Evolutionary conservation across 1,284 basidiomycete genomes (phyloP), one percentile per base, ranked within the genome.

Genomic region (Rhodotorula sp.): DNA sequence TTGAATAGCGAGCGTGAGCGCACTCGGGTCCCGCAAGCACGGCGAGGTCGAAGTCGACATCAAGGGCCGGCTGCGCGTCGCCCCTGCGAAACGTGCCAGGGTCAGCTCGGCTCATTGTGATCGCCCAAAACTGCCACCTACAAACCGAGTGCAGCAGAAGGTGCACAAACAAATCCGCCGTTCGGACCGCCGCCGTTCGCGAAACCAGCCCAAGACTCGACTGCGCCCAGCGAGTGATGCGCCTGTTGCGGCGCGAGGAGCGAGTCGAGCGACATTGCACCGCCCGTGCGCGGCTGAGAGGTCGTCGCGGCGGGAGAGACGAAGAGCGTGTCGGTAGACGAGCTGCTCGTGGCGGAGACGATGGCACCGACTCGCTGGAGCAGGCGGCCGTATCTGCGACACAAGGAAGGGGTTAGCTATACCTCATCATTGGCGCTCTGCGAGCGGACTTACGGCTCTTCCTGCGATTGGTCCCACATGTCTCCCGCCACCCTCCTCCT

Each of bases 11-110:
- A 34, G 34, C 34, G 34, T 34, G 34, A 34, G 53, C 64, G 59
- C 46, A 70, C 58, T 70, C 68, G 34, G 65, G 68, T 26, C 65
- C 68, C 18, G 50, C 59, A 7, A 70, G 61, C 16, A 62, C 24
- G 2, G 65, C 44, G 20, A 67, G 56, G 52, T 70, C 68, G 40
- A 70, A 70, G 11, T 62, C 46, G 58, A 22, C 58, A 20, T 30
- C n/a, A 15, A 56, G 37, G n/a, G 44, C 55, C 30, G 55, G 55
- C 37, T 56, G 55, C 7, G 31, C 37, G 24, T 28, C 37, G 7
- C n/a, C 44, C 6, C 55, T 53, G 60, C 16, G 2, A n/a, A 15
- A 4, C 13, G 9, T 20, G 2, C 2, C 18, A 22, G 2, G 3
- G 47, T 59, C 58, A 59, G 30, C 22, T 15, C 15, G 8, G 18